A percentile compares a stretch with the other conserved stretches of the same genome.
phyloP scores from a whole-genome alignment of 2,329 filamentous ascomycete genomes.

The Fusarium sacchari region DNA sequence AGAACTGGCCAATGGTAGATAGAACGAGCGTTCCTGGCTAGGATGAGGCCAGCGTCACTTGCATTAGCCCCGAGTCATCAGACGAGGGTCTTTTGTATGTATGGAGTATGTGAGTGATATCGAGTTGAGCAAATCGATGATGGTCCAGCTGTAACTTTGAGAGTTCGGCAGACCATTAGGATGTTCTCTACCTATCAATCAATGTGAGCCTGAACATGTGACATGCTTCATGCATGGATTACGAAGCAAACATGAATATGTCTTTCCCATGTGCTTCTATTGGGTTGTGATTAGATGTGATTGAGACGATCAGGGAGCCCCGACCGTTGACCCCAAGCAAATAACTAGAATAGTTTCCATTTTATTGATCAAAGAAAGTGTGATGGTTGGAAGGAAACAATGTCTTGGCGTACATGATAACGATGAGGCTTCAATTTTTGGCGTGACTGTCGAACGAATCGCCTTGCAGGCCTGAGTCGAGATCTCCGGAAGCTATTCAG shows the following conservation, averaged over 20 bases:
- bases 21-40: slow-evolving; percentile 35
- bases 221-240: slow-evolving; percentile 12
- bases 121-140: background rate
- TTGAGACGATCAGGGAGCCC: slow-evolving; percentile 6
- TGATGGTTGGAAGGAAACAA: background rate
- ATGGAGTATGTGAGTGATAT: slow-evolving; percentile 10
- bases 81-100: slow-evolving; percentile 20
- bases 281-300: slow-evolving; percentile 11
- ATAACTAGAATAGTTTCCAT: background rate
- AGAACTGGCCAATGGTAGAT: slow-evolving; percentile 32
- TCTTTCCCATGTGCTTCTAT: background rate
- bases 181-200: background rate
- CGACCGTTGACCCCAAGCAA: background rate
- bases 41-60: slow-evolving; percentile 43
- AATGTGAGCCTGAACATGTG: background rate
- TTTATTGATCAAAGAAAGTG: background rate
- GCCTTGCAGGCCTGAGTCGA: background rate
- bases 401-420: slow-evolving; percentile 6
- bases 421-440: slow-evolving; percentile 12
- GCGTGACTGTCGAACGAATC: slow-evolving; percentile 11
- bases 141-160: background rate
- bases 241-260: slow-evolving; percentile 2
- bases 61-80: slow-evolving; percentile 41
- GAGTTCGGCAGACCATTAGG: background rate
- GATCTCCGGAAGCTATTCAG: background rate